phyloP scores from a whole-genome alignment of 768 basidiomycete genomes.

The Amanita molliuscula region DNA sequence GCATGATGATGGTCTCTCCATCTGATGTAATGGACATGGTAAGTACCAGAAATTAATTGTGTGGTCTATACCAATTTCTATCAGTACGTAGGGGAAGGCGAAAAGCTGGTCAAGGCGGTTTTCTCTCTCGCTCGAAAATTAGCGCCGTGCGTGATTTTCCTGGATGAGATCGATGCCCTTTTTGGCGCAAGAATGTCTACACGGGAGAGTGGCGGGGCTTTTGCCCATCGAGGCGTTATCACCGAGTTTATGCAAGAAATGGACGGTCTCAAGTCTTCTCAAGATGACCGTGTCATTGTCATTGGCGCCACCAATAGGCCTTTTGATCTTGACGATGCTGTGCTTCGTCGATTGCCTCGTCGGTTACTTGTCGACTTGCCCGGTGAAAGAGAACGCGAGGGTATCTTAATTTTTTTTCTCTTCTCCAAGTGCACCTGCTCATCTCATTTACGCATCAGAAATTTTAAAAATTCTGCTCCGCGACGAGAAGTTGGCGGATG shows the following conservation, averaged over 20 bases:
- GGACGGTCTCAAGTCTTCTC: conserved; percentile 81
- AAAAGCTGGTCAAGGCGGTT: conserved; percentile 82
- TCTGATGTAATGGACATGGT: conserved; percentile 98
- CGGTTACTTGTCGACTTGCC: conserved; percentile 85
- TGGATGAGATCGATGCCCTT: conserved; percentile 91
- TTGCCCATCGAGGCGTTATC: conserved; percentile 81
- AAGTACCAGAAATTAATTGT: conserved; percentile 11
- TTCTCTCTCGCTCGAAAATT: conserved; percentile 80
- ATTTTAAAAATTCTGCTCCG: conserved; percentile 81
- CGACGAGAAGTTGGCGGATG: conserved; percentile 62
- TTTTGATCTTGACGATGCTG: conserved; percentile 86
- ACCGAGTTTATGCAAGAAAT: conserved; percentile 96
- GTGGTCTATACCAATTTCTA: not conserved
- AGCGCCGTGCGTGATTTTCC: conserved; percentile 87
- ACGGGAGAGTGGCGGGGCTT: conserved; percentile 66
- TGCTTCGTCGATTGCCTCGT: conserved; percentile 79
- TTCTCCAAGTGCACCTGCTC: not conserved
- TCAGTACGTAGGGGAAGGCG: conserved; percentile 83
- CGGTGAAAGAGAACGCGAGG: conserved; percentile 75
- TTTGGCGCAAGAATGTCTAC: conserved; percentile 78
- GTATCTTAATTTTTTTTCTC: conserved; percentile 27
- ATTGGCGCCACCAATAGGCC: conserved; percentile 93
- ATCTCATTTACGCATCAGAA: conserved; percentile 31
- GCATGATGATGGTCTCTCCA: conserved; percentile 85
- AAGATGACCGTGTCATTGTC: conserved; percentile 75